Conservation (phyloP, 2,329 filamentous ascomycete genomes). For the Arthrinium puccinioides region DNA sequence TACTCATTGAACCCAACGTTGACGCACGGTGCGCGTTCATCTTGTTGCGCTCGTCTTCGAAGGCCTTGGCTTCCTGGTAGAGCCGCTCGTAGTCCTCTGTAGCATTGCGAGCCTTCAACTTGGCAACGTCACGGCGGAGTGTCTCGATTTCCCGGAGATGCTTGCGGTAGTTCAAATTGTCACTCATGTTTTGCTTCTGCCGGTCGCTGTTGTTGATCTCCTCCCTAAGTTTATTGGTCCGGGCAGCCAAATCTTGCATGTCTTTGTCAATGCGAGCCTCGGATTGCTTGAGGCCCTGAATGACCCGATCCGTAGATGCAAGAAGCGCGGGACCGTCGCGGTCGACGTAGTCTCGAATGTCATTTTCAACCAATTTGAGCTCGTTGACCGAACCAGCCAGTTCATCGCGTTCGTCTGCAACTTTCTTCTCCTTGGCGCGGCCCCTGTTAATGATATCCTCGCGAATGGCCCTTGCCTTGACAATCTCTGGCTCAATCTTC, state of each 20-base stretch:
- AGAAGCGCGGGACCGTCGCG: conserved; percentile 68
- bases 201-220: conserved; percentile 73
- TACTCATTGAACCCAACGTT: conserved; percentile 71
- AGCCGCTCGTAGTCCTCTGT: conserved; percentile 75
- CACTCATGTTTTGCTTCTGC: conserved; percentile 77
- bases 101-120: conserved; percentile 72
- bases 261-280: conserved; percentile 62
- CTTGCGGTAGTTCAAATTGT: conserved; percentile 83
- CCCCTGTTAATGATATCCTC: conserved; percentile 71
- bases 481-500: conserved; percentile 65
- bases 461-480: conserved; percentile 66
- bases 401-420: conserved; percentile 63
- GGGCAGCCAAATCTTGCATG: conserved; percentile 56
- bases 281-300: conserved; percentile 58
- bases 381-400: conserved; percentile 71
- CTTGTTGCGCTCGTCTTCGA: conserved; percentile 61
- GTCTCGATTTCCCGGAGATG: conserved; percentile 61
- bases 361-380: conserved; percentile 65
- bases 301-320: conserved; percentile 59
- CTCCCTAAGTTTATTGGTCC: conserved; percentile 71
- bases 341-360: conserved; percentile 74
- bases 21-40: conserved; percentile 66
- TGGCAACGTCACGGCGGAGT: conserved; percentile 61
- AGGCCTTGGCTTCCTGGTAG: conserved; percentile 57
- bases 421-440: conserved; percentile 62